These are phyloP conservation scores for Scutellaria galericulata DNA, from an alignment of 257 asterid genomes.

Conservation along the genomic window DNA sequence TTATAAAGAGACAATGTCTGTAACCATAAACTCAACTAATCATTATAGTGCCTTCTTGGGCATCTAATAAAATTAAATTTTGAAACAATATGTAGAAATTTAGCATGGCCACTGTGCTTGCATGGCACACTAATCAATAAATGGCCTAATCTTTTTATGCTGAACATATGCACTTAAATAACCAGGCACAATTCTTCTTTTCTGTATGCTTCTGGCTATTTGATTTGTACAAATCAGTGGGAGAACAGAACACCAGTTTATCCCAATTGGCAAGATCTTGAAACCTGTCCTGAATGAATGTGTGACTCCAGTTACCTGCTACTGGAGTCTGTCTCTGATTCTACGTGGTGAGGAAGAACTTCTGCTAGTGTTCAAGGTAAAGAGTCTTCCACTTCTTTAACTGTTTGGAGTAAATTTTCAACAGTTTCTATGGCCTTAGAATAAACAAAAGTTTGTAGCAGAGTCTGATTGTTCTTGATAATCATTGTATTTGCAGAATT, in stretches of 20 bases:
- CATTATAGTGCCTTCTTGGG: background rate
- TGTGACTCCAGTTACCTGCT: constrained; percentile 96
- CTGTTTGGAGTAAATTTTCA: constrained; percentile 4
- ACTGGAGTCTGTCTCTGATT: constrained; percentile 84
- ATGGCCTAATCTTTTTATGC: background rate
- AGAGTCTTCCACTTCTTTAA: background rate
- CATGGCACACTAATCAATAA: background rate
- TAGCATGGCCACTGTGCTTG: background rate
- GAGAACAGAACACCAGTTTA: constrained; percentile 57
- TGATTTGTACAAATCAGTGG: constrained; percentile 56
- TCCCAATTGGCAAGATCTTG: constrained; percentile 71
- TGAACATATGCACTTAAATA: background rate
- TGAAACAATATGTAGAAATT: too few species aligned
- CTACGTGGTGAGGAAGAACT: constrained; percentile 74
- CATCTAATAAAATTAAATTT: background rate
- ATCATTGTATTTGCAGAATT: background rate
- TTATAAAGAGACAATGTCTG: background rate
- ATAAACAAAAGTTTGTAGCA: background rate
- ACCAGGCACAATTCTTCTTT: constrained; percentile 2
- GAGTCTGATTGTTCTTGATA: background rate
- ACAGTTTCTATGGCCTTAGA: constrained; percentile 11
- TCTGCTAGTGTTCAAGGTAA: constrained; percentile 80
- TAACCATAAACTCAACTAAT: background rate
- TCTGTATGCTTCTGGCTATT: constrained; percentile 5
- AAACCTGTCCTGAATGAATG: constrained; percentile 91